Evolutionary conservation across 805 yeast species (phyloP).

Genomic region (Ogataea chonburiensis): DNA sequence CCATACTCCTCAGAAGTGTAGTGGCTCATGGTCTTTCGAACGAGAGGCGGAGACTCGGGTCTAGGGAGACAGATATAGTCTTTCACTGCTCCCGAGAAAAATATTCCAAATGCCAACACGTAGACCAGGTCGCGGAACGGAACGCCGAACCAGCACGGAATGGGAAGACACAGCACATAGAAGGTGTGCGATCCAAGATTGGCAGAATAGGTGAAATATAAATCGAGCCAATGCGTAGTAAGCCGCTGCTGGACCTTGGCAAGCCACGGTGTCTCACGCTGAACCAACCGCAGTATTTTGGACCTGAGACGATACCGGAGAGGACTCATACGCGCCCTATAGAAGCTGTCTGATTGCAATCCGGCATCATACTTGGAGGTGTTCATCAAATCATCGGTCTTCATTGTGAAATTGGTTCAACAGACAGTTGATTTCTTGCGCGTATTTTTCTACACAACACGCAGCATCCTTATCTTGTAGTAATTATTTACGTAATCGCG

Average conservation of each 20-base stretch:
- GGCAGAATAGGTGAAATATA: conserved; percentile 84
- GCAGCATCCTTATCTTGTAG: conserved; percentile 3
- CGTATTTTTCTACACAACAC: too few relatives aligned
- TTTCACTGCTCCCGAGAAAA: conserved; percentile 69
- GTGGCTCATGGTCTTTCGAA: conserved; percentile 85
- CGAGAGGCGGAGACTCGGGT: conserved; percentile 89
- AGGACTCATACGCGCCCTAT: conserved; percentile 55
- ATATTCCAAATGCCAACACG: conserved; percentile 70
- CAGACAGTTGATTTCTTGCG: too few relatives aligned
- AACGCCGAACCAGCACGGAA: conserved; percentile 79
- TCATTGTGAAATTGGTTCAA: conserved; percentile 3
- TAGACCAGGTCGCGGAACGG: conserved; percentile 58
- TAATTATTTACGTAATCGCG: neutral
- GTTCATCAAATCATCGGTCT: conserved; percentile 14
- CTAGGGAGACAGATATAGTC: conserved; percentile 89
- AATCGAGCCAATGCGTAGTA: conserved; percentile 56
- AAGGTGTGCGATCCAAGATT: conserved; percentile 91
- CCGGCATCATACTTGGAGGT: conserved; percentile 63
- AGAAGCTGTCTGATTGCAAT: conserved; percentile 63
- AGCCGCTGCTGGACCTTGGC: conserved; percentile 50
- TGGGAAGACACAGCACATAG: conserved; percentile 84
- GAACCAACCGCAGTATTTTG: conserved; percentile 51
- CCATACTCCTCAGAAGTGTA: conserved; percentile 94
- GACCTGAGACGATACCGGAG: conserved; percentile 55
- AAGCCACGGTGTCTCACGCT: conserved; percentile 64